These are phyloP conservation scores for Lactuca sativa DNA, from an alignment of 129 eudicot genomes.

Conservation along the genomic window DNA sequence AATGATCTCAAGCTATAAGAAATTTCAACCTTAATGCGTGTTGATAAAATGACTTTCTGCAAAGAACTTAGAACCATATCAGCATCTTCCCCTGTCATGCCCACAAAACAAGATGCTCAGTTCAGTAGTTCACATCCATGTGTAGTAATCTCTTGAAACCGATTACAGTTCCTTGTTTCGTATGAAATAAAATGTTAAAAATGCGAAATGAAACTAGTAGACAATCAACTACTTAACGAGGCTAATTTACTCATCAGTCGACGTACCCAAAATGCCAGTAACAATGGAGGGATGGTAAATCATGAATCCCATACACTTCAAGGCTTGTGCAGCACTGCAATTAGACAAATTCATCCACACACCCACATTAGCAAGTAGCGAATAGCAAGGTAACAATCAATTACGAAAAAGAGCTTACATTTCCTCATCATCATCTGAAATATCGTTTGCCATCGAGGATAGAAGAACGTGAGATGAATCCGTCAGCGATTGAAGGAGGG, in stretches of 20 bases:
- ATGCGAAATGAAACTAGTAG: background rate
- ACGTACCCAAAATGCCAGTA: slow-evolving; percentile 46
- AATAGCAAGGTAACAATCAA: background rate
- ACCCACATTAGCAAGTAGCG: slow-evolving; percentile 6
- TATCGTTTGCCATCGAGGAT: slow-evolving; percentile 41
- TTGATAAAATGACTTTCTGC: slow-evolving; percentile 54
- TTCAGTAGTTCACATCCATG: no score
- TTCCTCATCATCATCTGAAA: slow-evolving; percentile 63
- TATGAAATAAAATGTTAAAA: background rate
- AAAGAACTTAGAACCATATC: slow-evolving; percentile 50
- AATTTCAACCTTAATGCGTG: slow-evolving; percentile 59
- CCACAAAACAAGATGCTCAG: slow-evolving; percentile 1
- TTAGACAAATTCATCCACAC: background rate
- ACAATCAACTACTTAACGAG: slow-evolving; percentile 2
- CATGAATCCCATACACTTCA: slow-evolving; percentile 93
- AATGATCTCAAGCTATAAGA: slow-evolving; percentile 11
- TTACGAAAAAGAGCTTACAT: slow-evolving; percentile 39
- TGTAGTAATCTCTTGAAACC: background rate
- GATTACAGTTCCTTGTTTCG: background rate
- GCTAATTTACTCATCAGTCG: slow-evolving; percentile 8
- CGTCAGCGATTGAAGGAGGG: slow-evolving; percentile 42
- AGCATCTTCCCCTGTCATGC: slow-evolving; percentile 55
- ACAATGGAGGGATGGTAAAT: slow-evolving; percentile 71
- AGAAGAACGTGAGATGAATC: slow-evolving; percentile 42
- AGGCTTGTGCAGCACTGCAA: slow-evolving; percentile 67